A percentile compares a stretch with the other conserved stretches of the same genome.
These are phyloP conservation scores for Suhomyces bolitotheri DNA, from an alignment of 1,139 yeast species.

Conservation along the genomic window DNA sequence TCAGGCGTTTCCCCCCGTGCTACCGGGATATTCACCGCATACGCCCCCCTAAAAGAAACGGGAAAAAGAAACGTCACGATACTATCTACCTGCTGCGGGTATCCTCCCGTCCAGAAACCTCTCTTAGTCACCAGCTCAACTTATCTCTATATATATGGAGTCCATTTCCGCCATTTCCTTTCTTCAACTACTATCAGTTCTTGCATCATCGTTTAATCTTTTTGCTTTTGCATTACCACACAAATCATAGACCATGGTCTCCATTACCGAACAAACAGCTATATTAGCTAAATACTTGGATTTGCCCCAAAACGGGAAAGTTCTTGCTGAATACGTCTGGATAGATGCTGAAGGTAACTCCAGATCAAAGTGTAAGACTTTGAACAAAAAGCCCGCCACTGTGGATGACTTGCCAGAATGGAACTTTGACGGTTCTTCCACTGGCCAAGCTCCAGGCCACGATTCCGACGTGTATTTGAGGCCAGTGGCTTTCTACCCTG, in stretches of 20 bases:
- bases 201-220: slow-evolving; percentile 1
- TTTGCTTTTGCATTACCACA: slow-evolving; percentile 2
- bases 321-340: slow-evolving; percentile 98
- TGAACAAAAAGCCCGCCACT: slow-evolving; percentile 63
- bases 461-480: slow-evolving; percentile 93
- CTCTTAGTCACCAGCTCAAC: background rate
- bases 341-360: slow-evolving; percentile 89
- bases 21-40: background rate
- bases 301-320: slow-evolving; percentile 80
- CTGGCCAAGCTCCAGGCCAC: slow-evolving; percentile 98
- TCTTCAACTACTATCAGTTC: background rate
- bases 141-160: slow-evolving; percentile 3
- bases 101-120: slow-evolving; percentile 2
- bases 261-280: slow-evolving; percentile 67
- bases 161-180: slow-evolving; percentile 1
- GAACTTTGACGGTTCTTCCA: slow-evolving; percentile 99
- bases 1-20: background rate
- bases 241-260: slow-evolving; percentile 26
- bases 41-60: slow-evolving; percentile 5
- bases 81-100: background rate
- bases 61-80: slow-evolving; percentile 2
- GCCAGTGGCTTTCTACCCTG: slow-evolving; percentile 92
- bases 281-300: slow-evolving; percentile 79
- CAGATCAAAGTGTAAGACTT: slow-evolving; percentile 93
- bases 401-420: slow-evolving; percentile 94